These are phyloP conservation scores for Ettlia oleoabundans DNA, from an alignment of 139 green algal genomes.

Conservation along the genomic window DNA sequence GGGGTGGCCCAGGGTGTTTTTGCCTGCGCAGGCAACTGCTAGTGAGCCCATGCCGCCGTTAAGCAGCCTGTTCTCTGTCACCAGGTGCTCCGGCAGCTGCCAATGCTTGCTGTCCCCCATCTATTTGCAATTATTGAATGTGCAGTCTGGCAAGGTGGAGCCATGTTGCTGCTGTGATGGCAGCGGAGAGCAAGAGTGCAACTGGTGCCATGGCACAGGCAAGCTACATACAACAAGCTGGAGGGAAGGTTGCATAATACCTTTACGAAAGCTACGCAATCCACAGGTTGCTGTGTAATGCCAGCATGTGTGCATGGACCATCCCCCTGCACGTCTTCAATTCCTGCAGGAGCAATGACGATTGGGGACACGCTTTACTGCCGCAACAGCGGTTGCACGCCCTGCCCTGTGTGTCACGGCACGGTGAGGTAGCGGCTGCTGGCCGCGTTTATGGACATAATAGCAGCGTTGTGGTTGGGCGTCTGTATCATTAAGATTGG, in stretches of 20 bases:
- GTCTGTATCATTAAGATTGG: too few species aligned
- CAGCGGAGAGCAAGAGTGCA: constrained; percentile 40
- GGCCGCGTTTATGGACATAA: too few species aligned
- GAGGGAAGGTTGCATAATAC: too few species aligned
- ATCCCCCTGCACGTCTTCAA: neutral
- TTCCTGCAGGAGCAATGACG: constrained; percentile 32
- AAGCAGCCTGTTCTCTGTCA: too few species aligned
- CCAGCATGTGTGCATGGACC: neutral
- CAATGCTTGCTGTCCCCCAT: too few species aligned
- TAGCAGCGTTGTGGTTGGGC: neutral
- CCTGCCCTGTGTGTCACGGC: constrained; percentile 41
- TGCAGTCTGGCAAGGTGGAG: constrained; percentile 1
- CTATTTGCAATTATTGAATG: too few species aligned
- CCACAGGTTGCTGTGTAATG: too few species aligned
- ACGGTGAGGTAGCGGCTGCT: constrained; percentile 1
- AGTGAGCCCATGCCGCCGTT: too few species aligned
- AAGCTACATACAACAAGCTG: neutral
- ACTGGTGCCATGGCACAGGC: constrained; percentile 47
- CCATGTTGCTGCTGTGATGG: constrained; percentile 23
- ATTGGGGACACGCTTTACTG: constrained; percentile 39
- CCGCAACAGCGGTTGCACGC: constrained; percentile 30
- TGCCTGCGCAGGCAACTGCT: too few species aligned
- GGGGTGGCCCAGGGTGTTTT: too few species aligned
- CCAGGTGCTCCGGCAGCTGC: too few species aligned
- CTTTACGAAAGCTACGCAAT: too few species aligned